Evolutionary conservation across 2,329 filamentous ascomycete genomes (phyloP), one percentile per base, ranked within the genome.

Genomic region (Helicocarpus griseus): DNA sequence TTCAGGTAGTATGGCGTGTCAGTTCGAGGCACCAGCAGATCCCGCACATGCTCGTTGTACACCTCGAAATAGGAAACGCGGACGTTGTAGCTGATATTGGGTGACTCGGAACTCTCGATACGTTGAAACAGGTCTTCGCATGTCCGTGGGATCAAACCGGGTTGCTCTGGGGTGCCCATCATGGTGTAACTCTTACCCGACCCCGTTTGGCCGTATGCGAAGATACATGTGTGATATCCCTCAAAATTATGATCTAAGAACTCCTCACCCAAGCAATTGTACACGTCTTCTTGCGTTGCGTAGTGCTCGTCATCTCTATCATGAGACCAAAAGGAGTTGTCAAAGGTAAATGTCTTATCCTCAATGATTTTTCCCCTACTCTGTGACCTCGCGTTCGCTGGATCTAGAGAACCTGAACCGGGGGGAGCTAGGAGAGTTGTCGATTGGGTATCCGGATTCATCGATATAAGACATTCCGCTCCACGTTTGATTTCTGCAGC

Each of bases 221-320:
- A 97, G 60, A 98, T 98, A 69, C 93, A 98, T 0, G 93, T 98
- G 71, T 98, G 91, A 73, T 98, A 98, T 57, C 93, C 93, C 66
- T 96, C 90, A 63, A 98, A 98, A 73, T 98, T 98, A 77, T 98
- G 93, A 69, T 98, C 93, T 56, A 98, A 79, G 60, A 98, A 97
- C 65, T 97, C 93, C 68, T 96, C 89, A 51, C 93, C 93, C 22
- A 98, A 79, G 53, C 86, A 86, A 63, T 93, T 88, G 76, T 98
- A 97, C 51, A 98, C 86, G 62, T 96, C 87, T 62, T 89, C 87
- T 67, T 98, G 93, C 55, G 85, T 80, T 3, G 93, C 90, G 66
- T 96, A 98, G 71, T 96, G 88, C 29, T 81, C 74, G 64, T 95
- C 89, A 24, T 75, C 69, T 51, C 78, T 78, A 66, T 91, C 75